phyloP scores from a whole-genome alignment of 306 rosid genomes.

The Ceratonia siliqua region DNA sequence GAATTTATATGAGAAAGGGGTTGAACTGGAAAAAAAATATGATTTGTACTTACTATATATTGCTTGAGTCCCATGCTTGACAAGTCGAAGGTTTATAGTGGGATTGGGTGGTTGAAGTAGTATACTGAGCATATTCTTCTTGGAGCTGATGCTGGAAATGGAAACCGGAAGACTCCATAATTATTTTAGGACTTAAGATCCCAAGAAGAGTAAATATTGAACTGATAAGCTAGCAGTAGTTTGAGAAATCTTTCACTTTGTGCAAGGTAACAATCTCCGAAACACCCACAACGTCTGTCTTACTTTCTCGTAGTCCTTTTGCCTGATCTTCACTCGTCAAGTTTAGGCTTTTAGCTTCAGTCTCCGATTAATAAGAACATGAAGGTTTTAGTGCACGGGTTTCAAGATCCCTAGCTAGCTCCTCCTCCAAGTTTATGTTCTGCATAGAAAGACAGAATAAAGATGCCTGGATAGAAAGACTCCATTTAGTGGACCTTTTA shows the following conservation, averaged over 20 bases:
- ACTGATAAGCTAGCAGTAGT: background rate
- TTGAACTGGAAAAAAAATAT: background rate
- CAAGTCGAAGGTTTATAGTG: slow-evolving; percentile 1
- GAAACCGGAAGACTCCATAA: slow-evolving; percentile 34
- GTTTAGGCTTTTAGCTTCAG: background rate
- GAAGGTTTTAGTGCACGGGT: too few relatives aligned
- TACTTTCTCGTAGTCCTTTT: background rate
- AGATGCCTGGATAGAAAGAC: background rate
- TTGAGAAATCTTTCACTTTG: background rate
- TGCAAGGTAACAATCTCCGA: background rate
- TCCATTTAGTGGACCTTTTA: background rate
- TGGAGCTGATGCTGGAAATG: slow-evolving; percentile 37
- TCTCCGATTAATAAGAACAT: too few relatives aligned
- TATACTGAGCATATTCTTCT: slow-evolving; percentile 19
- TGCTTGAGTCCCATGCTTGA: slow-evolving; percentile 36
- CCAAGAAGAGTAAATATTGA: slow-evolving; percentile 7
- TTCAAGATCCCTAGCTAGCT: background rate
- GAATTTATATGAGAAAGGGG: background rate
- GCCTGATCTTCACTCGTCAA: background rate
- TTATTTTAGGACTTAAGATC: slow-evolving; percentile 1
- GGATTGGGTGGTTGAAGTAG: slow-evolving; percentile 18
- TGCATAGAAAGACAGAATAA: background rate
- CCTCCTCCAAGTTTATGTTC: background rate
- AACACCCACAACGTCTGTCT: background rate
- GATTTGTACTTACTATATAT: slow-evolving; percentile 21